A percentile compares a stretch with the other conserved stretches of the same genome.
These are phyloP conservation scores for Nannizziopsis arthrosporioides DNA, from an alignment of 2,329 filamentous ascomycete genomes.

Conservation along the genomic window DNA sequence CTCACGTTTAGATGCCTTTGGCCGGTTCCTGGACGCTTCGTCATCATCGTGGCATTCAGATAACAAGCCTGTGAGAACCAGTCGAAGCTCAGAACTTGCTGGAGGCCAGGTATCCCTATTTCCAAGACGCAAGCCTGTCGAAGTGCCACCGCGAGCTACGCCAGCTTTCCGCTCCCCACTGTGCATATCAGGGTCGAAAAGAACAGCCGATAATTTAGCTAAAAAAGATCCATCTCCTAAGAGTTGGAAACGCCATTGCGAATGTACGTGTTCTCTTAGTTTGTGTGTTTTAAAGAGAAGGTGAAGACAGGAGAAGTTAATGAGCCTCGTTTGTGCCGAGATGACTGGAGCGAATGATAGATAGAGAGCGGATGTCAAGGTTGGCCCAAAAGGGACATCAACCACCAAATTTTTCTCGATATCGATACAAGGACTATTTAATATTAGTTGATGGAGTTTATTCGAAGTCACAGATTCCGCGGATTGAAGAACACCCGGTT, in stretches of 20 bases:
- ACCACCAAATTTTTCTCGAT: slow-evolving; percentile 13
- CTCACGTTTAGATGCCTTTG: slow-evolving; percentile 16
- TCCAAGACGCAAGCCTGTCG: slow-evolving; percentile 75
- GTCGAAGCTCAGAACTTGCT: slow-evolving; percentile 79
- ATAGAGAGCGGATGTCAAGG: slow-evolving; percentile 43
- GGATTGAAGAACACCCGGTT: slow-evolving; percentile 20
- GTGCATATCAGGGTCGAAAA: slow-evolving; percentile 75
- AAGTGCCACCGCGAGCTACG: slow-evolving; percentile 54
- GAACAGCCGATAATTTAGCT: slow-evolving; percentile 62
- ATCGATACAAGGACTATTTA: slow-evolving; percentile 18
- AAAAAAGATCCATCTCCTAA: slow-evolving; percentile 77
- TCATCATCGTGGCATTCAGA: slow-evolving; percentile 54
- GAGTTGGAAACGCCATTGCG: slow-evolving; percentile 72
- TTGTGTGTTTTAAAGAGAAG: slow-evolving; percentile 65
- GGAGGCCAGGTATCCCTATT: slow-evolving; percentile 79
- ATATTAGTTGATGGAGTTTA: slow-evolving; percentile 23
- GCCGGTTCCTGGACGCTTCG: slow-evolving; percentile 12
- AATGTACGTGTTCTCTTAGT: slow-evolving; percentile 56
- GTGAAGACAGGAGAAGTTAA: slow-evolving; percentile 65
- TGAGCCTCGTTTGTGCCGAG: slow-evolving; percentile 58
- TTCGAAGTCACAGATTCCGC: slow-evolving; percentile 20
- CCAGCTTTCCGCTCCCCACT: slow-evolving; percentile 64
- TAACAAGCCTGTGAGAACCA: slow-evolving; percentile 77
- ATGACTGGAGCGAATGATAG: slow-evolving; percentile 68
- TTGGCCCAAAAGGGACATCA: slow-evolving; percentile 26